Conservation (phyloP, 352 stramenopile species). For the Phytophthora niederhauseri region DNA sequence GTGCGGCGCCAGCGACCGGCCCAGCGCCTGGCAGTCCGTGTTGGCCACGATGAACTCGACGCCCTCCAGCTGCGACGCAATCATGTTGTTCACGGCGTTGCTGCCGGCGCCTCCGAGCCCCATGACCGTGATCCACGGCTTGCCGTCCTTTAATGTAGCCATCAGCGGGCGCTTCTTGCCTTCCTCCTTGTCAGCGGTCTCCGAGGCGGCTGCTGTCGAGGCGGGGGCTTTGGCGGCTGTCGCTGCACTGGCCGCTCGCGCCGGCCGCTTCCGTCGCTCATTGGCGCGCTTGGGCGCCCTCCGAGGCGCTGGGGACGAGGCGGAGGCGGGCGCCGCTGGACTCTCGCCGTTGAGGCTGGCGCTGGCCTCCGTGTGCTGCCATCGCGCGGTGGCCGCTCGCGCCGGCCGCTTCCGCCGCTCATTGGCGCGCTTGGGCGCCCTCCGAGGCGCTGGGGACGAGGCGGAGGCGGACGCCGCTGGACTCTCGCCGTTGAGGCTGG, state of each 20-base stretch:
- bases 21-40: slow-evolving; percentile 94
- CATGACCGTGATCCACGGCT: slow-evolving; percentile 88
- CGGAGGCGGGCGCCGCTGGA: neutral
- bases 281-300: slow-evolving; percentile 24
- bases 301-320: slow-evolving; percentile 6
- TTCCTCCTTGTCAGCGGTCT: slow-evolving; percentile 32
- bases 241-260: neutral
- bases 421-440: slow-evolving; percentile 22
- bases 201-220: neutral
- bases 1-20: slow-evolving; percentile 73
- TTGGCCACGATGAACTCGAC: slow-evolving; percentile 97
- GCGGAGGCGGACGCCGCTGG: neutral
- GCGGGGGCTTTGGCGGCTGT: slow-evolving; percentile 7
- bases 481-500: slow-evolving; percentile 26
- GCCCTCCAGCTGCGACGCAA: slow-evolving; percentile 86
- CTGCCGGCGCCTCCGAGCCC: slow-evolving; percentile 81
- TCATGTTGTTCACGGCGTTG: slow-evolving; percentile 93
- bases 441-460: slow-evolving; percentile 10
- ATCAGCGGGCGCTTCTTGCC: slow-evolving; percentile 50
- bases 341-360: slow-evolving; percentile 26
- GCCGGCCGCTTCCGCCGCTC: slow-evolving; percentile 37
- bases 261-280: slow-evolving; percentile 37
- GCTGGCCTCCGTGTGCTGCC: slow-evolving; percentile 25
- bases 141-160: slow-evolving; percentile 78
- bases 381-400: slow-evolving; percentile 9